These are phyloP conservation scores for Leccinum truebloodii DNA, from an alignment of 768 basidiomycete species.

Conservation along the genomic window DNA sequence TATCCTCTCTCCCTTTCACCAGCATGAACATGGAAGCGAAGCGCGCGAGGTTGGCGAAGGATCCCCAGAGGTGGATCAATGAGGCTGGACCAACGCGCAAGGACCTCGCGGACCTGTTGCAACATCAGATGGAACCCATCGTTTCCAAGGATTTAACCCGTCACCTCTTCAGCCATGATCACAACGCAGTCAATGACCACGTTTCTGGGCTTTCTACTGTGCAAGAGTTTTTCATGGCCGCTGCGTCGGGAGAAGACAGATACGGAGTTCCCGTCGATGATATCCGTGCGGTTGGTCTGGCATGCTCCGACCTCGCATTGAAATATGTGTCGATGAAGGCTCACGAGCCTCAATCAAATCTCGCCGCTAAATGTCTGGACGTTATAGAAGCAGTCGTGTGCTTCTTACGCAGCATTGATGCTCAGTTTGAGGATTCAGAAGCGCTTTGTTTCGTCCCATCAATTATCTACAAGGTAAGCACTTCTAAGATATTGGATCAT, in stretches of 20 bases:
- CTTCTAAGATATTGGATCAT: neutral
- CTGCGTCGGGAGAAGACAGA: slow-evolving; percentile 56
- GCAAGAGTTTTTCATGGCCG: slow-evolving; percentile 70
- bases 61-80: slow-evolving; percentile 80
- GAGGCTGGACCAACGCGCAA: slow-evolving; percentile 82
- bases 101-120: slow-evolving; percentile 83
- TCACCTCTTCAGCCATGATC: slow-evolving; percentile 91
- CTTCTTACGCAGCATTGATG: slow-evolving; percentile 70
- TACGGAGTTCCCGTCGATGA: slow-evolving; percentile 46
- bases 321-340: slow-evolving; percentile 93
- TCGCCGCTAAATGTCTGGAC: slow-evolving; percentile 86
- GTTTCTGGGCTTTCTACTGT: slow-evolving; percentile 74
- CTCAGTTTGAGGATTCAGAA: slow-evolving; percentile 84
- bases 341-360: slow-evolving; percentile 89
- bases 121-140: slow-evolving; percentile 89
- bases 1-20: slow-evolving; percentile 37
- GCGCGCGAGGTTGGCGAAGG: slow-evolving; percentile 68
- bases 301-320: slow-evolving; percentile 87
- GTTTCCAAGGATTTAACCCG: slow-evolving; percentile 72
- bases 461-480: slow-evolving; percentile 80
- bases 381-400: slow-evolving; percentile 76
- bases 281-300: slow-evolving; percentile 65
- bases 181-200: slow-evolving; percentile 92
- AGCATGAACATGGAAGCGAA: slow-evolving; percentile 46
- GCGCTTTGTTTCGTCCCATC: slow-evolving; percentile 88